Evolutionary conservation across 768 basidiomycete species (phyloP).

Genomic region (Lentinula sp.): DNA sequence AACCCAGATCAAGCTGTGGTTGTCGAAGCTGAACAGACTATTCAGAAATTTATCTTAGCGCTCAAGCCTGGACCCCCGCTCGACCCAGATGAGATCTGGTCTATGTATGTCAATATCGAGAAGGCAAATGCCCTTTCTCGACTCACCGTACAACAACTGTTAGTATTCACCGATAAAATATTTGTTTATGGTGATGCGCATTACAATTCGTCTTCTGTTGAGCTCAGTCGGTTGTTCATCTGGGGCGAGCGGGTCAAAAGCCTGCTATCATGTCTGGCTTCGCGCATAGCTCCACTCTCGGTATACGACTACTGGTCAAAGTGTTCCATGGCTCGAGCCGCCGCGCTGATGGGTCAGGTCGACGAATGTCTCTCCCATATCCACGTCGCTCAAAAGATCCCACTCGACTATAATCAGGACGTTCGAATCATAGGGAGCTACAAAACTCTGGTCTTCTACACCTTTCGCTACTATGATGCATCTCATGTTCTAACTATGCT

Average conservation of each 20-base stretch:
- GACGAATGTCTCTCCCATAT: constrained; percentile 24
- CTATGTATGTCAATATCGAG: constrained; percentile 23
- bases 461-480: constrained; percentile 24
- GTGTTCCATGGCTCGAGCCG: constrained; percentile 24
- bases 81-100: constrained; percentile 35
- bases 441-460: constrained; percentile 29
- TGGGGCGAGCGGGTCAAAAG: constrained; percentile 34
- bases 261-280: constrained; percentile 22
- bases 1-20: not conserved
- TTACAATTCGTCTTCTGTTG: constrained; percentile 8
- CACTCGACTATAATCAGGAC: constrained; percentile 15
- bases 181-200: constrained; percentile 19
- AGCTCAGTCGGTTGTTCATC: constrained; percentile 16
- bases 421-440: constrained; percentile 23
- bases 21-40: not conserved
- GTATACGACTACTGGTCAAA: constrained; percentile 12
- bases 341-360: constrained; percentile 31
- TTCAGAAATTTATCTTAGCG: not conserved
- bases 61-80: constrained; percentile 12
- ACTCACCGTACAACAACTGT: constrained; percentile 6
- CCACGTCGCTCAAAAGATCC: constrained; percentile 16
- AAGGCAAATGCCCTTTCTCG: constrained; percentile 7
- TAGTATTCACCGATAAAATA: constrained; percentile 19
- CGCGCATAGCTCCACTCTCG: constrained; percentile 15
- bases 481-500: constrained; percentile 31